Evolutionary conservation across 192 early-diverging fungal species (phyloP).

Genomic region (Coemansia sp.): DNA sequence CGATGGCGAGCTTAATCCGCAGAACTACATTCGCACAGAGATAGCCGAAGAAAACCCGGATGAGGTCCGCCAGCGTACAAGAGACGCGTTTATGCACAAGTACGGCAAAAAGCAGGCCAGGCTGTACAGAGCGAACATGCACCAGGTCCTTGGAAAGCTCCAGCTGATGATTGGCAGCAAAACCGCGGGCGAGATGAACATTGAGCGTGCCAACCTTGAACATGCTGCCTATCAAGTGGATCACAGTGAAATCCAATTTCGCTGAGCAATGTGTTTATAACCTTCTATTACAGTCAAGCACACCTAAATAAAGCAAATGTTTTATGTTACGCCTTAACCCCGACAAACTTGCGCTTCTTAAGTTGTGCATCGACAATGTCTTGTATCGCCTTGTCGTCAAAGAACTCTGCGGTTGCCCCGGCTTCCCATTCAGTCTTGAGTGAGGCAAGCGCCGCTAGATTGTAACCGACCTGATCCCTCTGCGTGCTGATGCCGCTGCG

Average conservation of each 20-base stretch:
- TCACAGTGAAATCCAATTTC: conserved; percentile 51
- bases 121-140: conserved; percentile 40
- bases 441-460: conserved; percentile 77
- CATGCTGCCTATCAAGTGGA: conserved; percentile 45
- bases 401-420: conserved; percentile 68
- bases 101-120: conserved; percentile 44
- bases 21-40: conserved; percentile 36
- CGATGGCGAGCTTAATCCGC: conserved; percentile 52
- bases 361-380: conserved; percentile 53
- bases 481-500: conserved; percentile 65
- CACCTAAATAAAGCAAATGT: not conserved
- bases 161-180: conserved; percentile 32
- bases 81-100: conserved; percentile 32
- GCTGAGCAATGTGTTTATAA: conserved; percentile 3
- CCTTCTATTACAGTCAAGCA: not conserved
- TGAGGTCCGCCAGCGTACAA: conserved; percentile 24
- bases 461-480: conserved; percentile 85
- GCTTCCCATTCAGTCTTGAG: conserved; percentile 76
- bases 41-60: conserved; percentile 35
- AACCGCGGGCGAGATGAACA: conserved; percentile 13
- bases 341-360: conserved; percentile 76
- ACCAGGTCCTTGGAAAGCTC: conserved; percentile 25
- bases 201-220: conserved; percentile 44
- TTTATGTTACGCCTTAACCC: conserved; percentile 25
- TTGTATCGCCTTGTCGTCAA: conserved; percentile 64